Evolutionary conservation across 192 early-diverging fungal genomes (phyloP).

Genomic region (Coemansia sp.): DNA sequence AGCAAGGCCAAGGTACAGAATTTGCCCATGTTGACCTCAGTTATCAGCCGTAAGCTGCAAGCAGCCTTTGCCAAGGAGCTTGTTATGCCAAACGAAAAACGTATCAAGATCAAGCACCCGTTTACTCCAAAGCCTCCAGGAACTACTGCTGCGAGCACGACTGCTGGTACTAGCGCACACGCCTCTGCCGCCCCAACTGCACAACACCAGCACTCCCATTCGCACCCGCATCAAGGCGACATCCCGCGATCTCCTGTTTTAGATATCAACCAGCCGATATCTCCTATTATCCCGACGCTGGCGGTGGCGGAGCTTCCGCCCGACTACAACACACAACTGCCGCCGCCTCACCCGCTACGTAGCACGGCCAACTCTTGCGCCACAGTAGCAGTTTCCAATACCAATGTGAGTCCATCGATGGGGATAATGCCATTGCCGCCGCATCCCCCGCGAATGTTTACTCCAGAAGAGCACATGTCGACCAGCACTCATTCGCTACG

Average conservation of each 20-base stretch:
- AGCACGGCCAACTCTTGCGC: slow-evolving; percentile 38
- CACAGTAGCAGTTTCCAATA: slow-evolving; percentile 9
- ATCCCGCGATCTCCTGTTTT: neutral
- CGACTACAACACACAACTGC: slow-evolving; percentile 55
- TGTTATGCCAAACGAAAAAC: slow-evolving; percentile 51
- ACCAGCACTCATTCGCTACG: neutral
- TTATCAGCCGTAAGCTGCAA: slow-evolving; percentile 76
- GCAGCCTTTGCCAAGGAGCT: slow-evolving; percentile 52
- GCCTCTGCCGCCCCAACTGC: neutral
- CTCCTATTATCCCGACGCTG: slow-evolving; percentile 3
- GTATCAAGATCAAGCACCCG: slow-evolving; percentile 52
- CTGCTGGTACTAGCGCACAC: neutral
- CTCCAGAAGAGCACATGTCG: slow-evolving; percentile 34
- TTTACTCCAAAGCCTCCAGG: slow-evolving; percentile 41
- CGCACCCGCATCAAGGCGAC: neutral
- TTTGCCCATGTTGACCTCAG: slow-evolving; percentile 86
- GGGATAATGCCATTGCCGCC: slow-evolving; percentile 2
- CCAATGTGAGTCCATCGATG: slow-evolving; percentile 34
- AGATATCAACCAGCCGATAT: slow-evolving; percentile 3
- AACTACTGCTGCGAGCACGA: neutral
- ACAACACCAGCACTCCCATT: neutral
- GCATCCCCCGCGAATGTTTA: slow-evolving; percentile 40
- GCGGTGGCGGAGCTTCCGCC: slow-evolving; percentile 34
- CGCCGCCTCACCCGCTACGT: slow-evolving; percentile 49
- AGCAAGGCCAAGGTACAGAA: slow-evolving; percentile 97